phyloP scores from a whole-genome alignment of 208 protist genomes.

The Leishmania amazonensis region DNA sequence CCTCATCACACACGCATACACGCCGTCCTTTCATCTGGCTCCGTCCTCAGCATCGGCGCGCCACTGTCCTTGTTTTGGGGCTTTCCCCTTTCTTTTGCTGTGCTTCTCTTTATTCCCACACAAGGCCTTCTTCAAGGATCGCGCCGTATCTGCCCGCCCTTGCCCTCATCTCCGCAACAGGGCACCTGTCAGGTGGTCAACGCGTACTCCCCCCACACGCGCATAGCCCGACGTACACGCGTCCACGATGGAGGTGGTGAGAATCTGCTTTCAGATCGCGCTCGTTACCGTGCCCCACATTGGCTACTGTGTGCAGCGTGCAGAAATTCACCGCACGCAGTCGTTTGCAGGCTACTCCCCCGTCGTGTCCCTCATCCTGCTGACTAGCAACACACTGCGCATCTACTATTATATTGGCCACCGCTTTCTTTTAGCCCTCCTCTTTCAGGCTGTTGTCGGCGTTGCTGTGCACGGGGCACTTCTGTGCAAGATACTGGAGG shows the following conservation, averaged over 20 bases:
- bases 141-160: not conserved
- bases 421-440: constrained; percentile 55
- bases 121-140: not conserved
- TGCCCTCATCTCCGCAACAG: not conserved
- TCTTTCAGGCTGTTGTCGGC: constrained; percentile 66
- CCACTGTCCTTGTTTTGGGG: not conserved
- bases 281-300: constrained; percentile 72
- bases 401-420: constrained; percentile 77
- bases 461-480: constrained; percentile 57
- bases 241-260: constrained; percentile 1
- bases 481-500: constrained; percentile 48
- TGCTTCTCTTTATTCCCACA: not conserved
- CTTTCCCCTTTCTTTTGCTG: not conserved
- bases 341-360: constrained; percentile 67
- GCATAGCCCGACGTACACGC: no score
- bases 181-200: not conserved
- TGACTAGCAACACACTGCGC: constrained; percentile 78
- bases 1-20: not conserved
- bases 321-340: constrained; percentile 39
- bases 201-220: not conserved
- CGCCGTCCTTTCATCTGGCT: not conserved
- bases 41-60: not conserved
- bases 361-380: constrained; percentile 73
- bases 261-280: constrained; percentile 39
- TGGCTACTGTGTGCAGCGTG: constrained; percentile 67